phyloP scores from a whole-genome alignment of 352 stramenopile species.

The Phytopythium mirpurense region DNA sequence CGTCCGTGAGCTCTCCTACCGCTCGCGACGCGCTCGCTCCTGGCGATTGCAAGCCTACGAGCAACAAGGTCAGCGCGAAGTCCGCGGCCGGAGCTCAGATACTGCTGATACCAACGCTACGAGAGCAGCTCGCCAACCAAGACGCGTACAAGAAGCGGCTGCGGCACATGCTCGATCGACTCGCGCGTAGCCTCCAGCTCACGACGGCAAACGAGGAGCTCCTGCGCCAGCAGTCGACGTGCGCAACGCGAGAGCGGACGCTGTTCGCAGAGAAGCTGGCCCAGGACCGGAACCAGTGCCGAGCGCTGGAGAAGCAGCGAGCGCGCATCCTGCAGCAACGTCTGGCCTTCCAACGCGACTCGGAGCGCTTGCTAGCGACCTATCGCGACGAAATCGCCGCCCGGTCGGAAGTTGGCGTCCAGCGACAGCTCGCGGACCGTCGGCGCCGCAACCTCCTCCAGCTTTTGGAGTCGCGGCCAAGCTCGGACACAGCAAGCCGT shows the following conservation, averaged over 20 bases:
- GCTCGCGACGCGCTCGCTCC: not conserved
- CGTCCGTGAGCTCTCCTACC: not conserved
- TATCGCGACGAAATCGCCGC: conserved; percentile 46
- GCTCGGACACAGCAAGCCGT: not conserved
- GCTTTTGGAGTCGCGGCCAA: conserved; percentile 30
- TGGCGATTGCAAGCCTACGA: not conserved
- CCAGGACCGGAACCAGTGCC: conserved; percentile 31
- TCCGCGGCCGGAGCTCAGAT: not conserved
- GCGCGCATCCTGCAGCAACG: conserved; percentile 19
- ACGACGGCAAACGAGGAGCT: conserved; percentile 31
- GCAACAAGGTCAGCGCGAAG: conserved; percentile 4
- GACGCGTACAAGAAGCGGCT: conserved; percentile 59
- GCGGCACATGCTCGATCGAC: conserved; percentile 34
- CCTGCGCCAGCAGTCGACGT: conserved; percentile 18
- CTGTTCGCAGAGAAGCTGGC: conserved; percentile 33
- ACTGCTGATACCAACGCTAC: conserved; percentile 13
- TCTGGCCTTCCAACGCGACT: conserved; percentile 21
- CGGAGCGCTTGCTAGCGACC: conserved; percentile 32
- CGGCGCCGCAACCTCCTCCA: conserved; percentile 44
- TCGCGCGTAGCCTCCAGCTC: conserved; percentile 30
- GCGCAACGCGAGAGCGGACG: conserved; percentile 18
- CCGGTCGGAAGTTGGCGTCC: conserved; percentile 28
- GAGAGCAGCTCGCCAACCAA: conserved; percentile 37
- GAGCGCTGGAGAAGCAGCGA: conserved; percentile 19
- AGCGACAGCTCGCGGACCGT: conserved; percentile 35